Base-by-base conservation (phyloP, 2,329 filamentous ascomycete genomes). In the Cryphonectria naterciae region DNA sequence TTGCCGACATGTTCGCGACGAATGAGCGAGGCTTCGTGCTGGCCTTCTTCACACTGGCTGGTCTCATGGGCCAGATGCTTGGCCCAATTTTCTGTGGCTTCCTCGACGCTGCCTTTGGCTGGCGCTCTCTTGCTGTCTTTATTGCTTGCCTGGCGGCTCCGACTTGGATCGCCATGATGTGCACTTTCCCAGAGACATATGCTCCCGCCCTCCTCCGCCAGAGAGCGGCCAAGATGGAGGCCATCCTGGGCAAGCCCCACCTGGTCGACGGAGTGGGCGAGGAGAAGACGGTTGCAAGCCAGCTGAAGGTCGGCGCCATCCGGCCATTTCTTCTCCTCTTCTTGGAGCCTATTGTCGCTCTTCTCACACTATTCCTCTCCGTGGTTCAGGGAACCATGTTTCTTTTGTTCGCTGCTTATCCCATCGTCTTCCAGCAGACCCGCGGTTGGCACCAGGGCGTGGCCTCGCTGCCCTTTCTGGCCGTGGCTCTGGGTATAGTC, bases 141-240 rank as follows among this genome's bases (percentile, higher is more conserved):
- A 75, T 75, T 25, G 68, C 72, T 7, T 61, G 62, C 22, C 65
- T 73, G 58, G 66, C 74, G 4, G 68, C 68, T 2, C 73, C 73
- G 15, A 71, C 68, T 1, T 90, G 87, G 85, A 84, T 91, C 69
- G 70, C 83, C 39, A 85, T 85, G 70, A 75, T 83, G 0, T 74
- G 88, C 41, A 74, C 84, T 54, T 83, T 90, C 6, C 88, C 88
- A 4, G 88, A 91, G 79, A 91, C 88, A 0, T 91, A 90, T 77
- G 83, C 87, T 0, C 88, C 89, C 0, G 83, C 88, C 43, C 81
- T 90, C 35, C 83, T 90, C 22, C 85, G 86, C 68, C 81, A 82
- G 71, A 83, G 88, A 32, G 88, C 88, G 1, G 78, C 78, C 69
- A 82, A 83, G 72, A 81, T 91, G 25, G 84, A 84, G 73, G 78